Evolutionary conservation across 768 basidiomycete genomes (phyloP), one percentile per base, ranked within the genome.

Genomic region (Sporobolomyces pararoseus): DNA sequence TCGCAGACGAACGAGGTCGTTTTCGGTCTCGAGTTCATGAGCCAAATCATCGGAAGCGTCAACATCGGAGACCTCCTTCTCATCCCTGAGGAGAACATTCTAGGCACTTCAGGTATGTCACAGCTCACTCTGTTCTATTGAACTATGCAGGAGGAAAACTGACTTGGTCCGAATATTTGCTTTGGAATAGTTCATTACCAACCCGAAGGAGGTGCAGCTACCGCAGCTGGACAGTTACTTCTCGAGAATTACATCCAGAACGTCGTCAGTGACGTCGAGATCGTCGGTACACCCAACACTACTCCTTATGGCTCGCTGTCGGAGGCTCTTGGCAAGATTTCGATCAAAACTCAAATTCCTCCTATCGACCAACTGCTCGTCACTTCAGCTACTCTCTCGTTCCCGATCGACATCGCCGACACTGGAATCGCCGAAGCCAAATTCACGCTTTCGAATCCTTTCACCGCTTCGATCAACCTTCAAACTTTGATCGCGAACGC

Each of bases 401-500:
- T 89, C 80, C 87, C 88, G 2, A 79, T 80, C 16, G 79, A 89
- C 73, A 86, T 89, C 57, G 84, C 83, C 23, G 79, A 83, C 68
- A 88, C 85, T 0, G 86, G 86, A 19, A 77, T 86, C 23, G 86
- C 87, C 4, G 81, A 82, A 25, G 80, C 84, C 17, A 80, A 84
- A 2, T 88, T 89, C 78, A 81, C 79, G 2, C 81, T 89, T 39
- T 79, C 81, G 25, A 88, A 89, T 75, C 87, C 87, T 0, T 89
- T 89, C 79, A 88, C 87, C 0, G 87, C 88, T n/a, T 85, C 85
- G 76, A 85, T 89, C 77, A 87, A 86, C 76, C 78, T 89, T 27
- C 77, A 86, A n/a, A 78, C 80, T 51, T 77, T 89, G 23, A 80
- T 79, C 7, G 84, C 87, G 1, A 83, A 79, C 13, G 88, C 84